Base-by-base conservation (phyloP, 345 rosid genomes). In the Firmiana major region DNA sequence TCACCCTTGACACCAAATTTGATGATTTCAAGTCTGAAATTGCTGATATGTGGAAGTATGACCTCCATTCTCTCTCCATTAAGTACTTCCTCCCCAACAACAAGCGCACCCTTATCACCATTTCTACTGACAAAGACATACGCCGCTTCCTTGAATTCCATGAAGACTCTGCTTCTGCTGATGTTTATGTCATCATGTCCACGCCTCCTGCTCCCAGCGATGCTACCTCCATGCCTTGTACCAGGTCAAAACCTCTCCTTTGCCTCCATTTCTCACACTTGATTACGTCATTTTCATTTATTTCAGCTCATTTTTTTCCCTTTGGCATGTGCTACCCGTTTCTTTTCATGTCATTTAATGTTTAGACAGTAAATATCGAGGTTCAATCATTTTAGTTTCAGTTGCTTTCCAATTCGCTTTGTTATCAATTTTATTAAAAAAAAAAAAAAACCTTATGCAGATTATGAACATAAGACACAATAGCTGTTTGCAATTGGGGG, bases 41-140 rank as follows among this genome's bases (percentile, higher is more conserved):
- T 26, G 89, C 91, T 3, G 94, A 90, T 73, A 87, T 90, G 92
- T 90, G 88, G 76, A 89, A 77, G 72, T 85, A 80, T 71, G 84
- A 79, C 60, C 40, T 55, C 68, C 74, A 79, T 21, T 73, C 82
- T 13, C 85, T 94, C 79, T 83, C 84, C 71, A 79, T 94, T 63
- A 92, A 89, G 73, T 94, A 94, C 84, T 94, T 92, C 49, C 97
- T 94, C 60, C 98, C 98, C 0, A 90, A 91, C 60, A 92, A 94
- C 86, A 89, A 75, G 81, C 93, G 89, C 76, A 92, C 94, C 0
- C 92, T 94, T 63, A 94, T 92, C 81, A 89, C 95, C 55, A 73
- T 90, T 81, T 89, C 92, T 75, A 86, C 81, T 54, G 92, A 90
- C 78, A 90, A 86, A 80, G 94, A 90, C 84, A 76, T 90, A 9